Evolutionary conservation across 1,284 basidiomycete species (phyloP).

Genomic region (Ceraceosorus guamensis): DNA sequence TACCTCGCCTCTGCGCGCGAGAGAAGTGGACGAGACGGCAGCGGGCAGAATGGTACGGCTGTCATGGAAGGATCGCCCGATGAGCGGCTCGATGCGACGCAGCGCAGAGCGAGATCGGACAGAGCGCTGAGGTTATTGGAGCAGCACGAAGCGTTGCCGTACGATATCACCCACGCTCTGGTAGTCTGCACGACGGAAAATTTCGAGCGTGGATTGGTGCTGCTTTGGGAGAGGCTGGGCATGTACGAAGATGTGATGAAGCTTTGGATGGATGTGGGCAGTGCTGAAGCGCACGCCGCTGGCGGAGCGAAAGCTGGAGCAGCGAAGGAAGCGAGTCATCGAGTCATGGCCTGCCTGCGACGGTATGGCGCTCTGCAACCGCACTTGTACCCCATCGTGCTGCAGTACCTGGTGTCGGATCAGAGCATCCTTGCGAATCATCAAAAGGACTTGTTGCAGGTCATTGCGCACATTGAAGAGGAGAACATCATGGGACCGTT

Average conservation of each 20-base stretch:
- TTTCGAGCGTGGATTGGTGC: slow-evolving; percentile 75
- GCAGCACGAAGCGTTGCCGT: slow-evolving; percentile 57
- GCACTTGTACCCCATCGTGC: slow-evolving; percentile 77
- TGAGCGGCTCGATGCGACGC: slow-evolving; percentile 6
- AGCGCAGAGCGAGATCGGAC: slow-evolving; percentile 1
- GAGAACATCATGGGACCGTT: slow-evolving; percentile 77
- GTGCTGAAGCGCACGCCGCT: slow-evolving; percentile 10
- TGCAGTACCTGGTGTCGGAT: slow-evolving; percentile 74
- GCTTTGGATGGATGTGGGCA: slow-evolving; percentile 65
- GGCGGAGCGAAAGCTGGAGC: slow-evolving; percentile 20
- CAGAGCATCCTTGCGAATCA: slow-evolving; percentile 62
- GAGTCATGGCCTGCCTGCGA: slow-evolving; percentile 67
- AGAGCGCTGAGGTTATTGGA: slow-evolving; percentile 30
- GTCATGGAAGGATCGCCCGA: not conserved
- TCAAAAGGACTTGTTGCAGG: slow-evolving; percentile 57
- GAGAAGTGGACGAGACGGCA: slow-evolving; percentile 7
- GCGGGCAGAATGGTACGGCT: slow-evolving; percentile 14
- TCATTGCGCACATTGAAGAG: slow-evolving; percentile 70
- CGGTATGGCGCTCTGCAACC: slow-evolving; percentile 66
- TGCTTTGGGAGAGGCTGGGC: slow-evolving; percentile 83
- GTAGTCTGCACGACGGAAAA: slow-evolving; percentile 78
- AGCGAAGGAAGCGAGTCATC: slow-evolving; percentile 32
- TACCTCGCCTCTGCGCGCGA: slow-evolving; percentile 61
- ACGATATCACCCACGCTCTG: slow-evolving; percentile 82
- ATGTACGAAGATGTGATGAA: slow-evolving; percentile 94